phyloP scores from a whole-genome alignment of 1,139 yeast species.

The Sugiyamaella castrensis region DNA sequence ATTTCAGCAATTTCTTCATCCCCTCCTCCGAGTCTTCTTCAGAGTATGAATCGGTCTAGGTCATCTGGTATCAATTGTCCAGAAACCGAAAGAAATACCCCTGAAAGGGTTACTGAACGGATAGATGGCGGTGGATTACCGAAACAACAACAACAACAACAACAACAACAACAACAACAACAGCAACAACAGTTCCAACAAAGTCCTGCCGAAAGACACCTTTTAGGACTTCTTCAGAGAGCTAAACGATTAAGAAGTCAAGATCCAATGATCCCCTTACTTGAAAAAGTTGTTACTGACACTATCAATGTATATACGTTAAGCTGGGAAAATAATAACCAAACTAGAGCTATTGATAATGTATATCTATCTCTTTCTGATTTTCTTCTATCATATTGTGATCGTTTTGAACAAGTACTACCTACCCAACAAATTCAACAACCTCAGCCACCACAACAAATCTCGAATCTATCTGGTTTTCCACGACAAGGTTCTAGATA shows the following conservation, averaged over 20 bases:
- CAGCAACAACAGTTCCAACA: slow-evolving; percentile 21
- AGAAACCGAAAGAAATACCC: not conserved
- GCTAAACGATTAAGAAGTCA: slow-evolving; percentile 20
- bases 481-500: not conserved
- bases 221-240: slow-evolving; percentile 25
- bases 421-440: not conserved
- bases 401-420: not conserved
- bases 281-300: slow-evolving; percentile 31
- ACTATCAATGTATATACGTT: slow-evolving; percentile 25
- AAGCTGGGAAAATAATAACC: slow-evolving; percentile 9
- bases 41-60: not conserved
- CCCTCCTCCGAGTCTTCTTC: slow-evolving; percentile 9
- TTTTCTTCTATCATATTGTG: slow-evolving; percentile 25
- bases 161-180: not conserved
- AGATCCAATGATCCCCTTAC: slow-evolving; percentile 25
- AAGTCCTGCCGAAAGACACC: slow-evolving; percentile 29
- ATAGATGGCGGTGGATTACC: not conserved
- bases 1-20: slow-evolving; percentile 14
- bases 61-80: not conserved
- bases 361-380: slow-evolving; percentile 31
- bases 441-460: not conserved
- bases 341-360: slow-evolving; percentile 24
- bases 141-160: slow-evolving; percentile 4
- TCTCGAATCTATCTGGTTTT: not conserved
- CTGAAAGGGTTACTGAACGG: slow-evolving; percentile 1